Evolutionary conservation across 2,329 filamentous ascomycete genomes (phyloP).

Genomic region (Pseudogymnoascus sp.): DNA sequence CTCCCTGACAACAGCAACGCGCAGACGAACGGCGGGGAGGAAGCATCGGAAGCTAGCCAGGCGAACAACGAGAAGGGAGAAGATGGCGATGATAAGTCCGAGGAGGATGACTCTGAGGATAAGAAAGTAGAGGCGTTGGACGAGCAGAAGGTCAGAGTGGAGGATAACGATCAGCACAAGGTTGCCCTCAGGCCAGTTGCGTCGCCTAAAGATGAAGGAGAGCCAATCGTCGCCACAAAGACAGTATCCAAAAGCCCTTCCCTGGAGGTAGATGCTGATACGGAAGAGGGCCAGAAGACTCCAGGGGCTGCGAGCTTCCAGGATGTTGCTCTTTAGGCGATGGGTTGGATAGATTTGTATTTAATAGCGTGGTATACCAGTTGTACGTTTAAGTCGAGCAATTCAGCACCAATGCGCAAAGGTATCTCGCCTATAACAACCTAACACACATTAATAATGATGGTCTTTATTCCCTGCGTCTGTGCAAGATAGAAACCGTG

Average conservation of each 20-base stretch:
- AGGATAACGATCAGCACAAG: conserved; percentile 49
- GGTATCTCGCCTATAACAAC: not conserved
- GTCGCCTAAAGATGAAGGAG: conserved; percentile 25
- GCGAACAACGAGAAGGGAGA: conserved; percentile 14
- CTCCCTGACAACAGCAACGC: conserved; percentile 19
- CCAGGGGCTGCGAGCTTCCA: conserved; percentile 55
- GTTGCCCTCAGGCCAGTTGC: conserved; percentile 41
- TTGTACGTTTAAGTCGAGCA: conserved; percentile 7
- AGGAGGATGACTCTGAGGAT: conserved; percentile 19
- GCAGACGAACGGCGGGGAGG: conserved; percentile 20
- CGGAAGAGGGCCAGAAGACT: conserved; percentile 27
- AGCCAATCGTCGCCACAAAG: conserved; percentile 13
- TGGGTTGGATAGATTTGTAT: not conserved
- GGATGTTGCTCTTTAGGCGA: conserved; percentile 49
- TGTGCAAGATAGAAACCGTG: not conserved
- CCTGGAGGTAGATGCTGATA: conserved; percentile 10
- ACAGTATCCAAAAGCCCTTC: conserved; percentile 4
- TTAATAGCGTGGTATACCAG: conserved; percentile 9
- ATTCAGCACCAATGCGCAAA: not conserved
- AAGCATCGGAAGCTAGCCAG: conserved; percentile 15
- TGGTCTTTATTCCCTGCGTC: not conserved
- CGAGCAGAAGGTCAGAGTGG: conserved; percentile 50
- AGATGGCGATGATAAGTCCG: conserved; percentile 22
- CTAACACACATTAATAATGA: not conserved
- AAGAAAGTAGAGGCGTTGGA: conserved; percentile 32